Base-by-base conservation (phyloP, 192 early-diverging fungal genomes). In the Fimicolochytrium jonesii region DNA sequence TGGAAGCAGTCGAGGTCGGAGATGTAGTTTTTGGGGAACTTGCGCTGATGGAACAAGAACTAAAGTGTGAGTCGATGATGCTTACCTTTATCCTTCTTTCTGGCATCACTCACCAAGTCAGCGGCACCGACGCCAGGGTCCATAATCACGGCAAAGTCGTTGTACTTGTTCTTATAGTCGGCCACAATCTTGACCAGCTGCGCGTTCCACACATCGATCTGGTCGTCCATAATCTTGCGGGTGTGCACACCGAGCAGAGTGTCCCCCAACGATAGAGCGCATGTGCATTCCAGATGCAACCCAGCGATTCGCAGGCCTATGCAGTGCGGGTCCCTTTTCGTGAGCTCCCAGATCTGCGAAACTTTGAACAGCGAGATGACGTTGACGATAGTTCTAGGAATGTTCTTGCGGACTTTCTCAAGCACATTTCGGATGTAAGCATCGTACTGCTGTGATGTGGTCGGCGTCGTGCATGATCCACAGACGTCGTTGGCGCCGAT, bases 1-100 rank as follows among this genome's bases (percentile, higher is more conserved):
- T 61, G 59, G 59, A 61, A 61, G 45, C 59, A 61, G 45, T 61
- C 59, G 11, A 61, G 23, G 22, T 29, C 9, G 50, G 62, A 64
- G 39, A 64, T 45, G 26, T 28, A 55, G 1, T 53, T 25, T 2
- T 22, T n/a, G 36, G n/a, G 26, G 43, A 55, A 64, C 18, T 34
- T 4, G n/a, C 7, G 11, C 59, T 61, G 6, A 4, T 20, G 29
- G 28, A 0, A 9, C 22, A 23, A 9, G 23, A n/a, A 22, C 11
- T 22, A 9, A 10, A 48, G 46, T 17, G 46, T 7, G 7, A 7
- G 15, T 18, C 46, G 7, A 48, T 48, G 7, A 48, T 7, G 7
- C 15, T 17, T 18, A 9, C 6, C 46, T n/a, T n/a, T n/a, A n/a
- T n/a, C n/a, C n/a, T n/a, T n/a, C n/a, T n/a, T n/a, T n/a, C n/a